These are phyloP conservation scores for Aspergillus fumigatiaffinis DNA, from an alignment of 2,329 filamentous ascomycete genomes.

Conservation along the genomic window DNA sequence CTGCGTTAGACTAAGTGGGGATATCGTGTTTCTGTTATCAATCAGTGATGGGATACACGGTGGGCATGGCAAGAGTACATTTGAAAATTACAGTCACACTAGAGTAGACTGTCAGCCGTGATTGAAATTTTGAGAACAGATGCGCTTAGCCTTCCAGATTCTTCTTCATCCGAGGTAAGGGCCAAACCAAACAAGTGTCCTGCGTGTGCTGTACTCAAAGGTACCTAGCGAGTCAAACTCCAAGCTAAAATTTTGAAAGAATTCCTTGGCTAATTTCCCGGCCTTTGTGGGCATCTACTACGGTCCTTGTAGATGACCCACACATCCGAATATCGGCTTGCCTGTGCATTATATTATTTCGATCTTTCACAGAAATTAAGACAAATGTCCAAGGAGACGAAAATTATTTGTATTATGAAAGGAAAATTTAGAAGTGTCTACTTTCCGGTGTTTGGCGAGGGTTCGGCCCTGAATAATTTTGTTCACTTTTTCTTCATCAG, in stretches of 20 bases:
- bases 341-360: neutral
- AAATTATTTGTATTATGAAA: neutral
- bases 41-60: neutral
- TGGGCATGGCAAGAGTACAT: neutral
- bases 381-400: neutral
- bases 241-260: neutral
- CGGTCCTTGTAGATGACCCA: neutral
- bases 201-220: neutral
- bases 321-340: neutral
- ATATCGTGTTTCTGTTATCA: neutral
- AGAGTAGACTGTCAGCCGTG: neutral
- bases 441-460: neutral
- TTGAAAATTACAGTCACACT: neutral
- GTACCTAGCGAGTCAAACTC: neutral
- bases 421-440: neutral
- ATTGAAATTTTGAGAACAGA: too few relatives aligned
- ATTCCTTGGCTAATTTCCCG: neutral
- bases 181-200: neutral
- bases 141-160: too few relatives aligned
- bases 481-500: conserved; percentile 15
- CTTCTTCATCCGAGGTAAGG: neutral
- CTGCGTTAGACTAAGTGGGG: neutral
- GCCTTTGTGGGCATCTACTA: neutral
- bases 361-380: neutral
- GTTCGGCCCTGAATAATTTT: neutral